Conservation (phyloP, 1,284 basidiomycete species). For the Cutaneotrichosporon sp. region DNA sequence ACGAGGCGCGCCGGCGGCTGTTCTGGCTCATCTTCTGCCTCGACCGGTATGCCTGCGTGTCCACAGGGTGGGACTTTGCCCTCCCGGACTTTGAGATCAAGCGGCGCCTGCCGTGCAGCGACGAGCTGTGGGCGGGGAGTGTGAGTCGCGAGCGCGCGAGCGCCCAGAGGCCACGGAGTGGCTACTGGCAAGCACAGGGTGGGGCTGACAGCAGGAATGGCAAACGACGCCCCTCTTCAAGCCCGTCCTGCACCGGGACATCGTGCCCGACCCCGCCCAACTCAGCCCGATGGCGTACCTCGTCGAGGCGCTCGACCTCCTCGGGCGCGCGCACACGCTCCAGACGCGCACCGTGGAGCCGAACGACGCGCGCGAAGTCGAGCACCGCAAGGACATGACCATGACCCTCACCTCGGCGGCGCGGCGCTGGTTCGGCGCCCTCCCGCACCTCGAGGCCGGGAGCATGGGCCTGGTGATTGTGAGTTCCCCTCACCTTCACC, state of each 20-base stretch:
- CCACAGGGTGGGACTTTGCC: conserved; percentile 54
- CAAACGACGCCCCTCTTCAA: conserved; percentile 43
- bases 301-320: conserved; percentile 50
- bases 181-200: background rate
- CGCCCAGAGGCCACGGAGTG: background rate
- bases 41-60: conserved; percentile 52
- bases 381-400: conserved; percentile 42
- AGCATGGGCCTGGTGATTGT: conserved; percentile 48
- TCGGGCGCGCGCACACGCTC: conserved; percentile 49
- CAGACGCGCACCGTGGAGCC: conserved; percentile 46
- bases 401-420: conserved; percentile 42
- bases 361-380: conserved; percentile 43
- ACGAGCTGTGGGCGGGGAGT: conserved; percentile 42
- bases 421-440: conserved; percentile 41
- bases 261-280: conserved; percentile 18
- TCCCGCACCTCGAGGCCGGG: conserved; percentile 27
- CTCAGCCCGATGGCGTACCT: conserved; percentile 50
- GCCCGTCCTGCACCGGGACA: conserved; percentile 40
- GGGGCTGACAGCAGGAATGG: conserved; percentile 37
- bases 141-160: conserved; percentile 31
- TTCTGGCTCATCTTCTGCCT: conserved; percentile 54
- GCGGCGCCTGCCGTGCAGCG: conserved; percentile 46
- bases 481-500: conserved; percentile 19
- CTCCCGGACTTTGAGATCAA: conserved; percentile 50
- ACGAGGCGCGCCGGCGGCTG: conserved; percentile 48